These are phyloP conservation scores for Chaetomiaceae sp. DNA, from an alignment of 2,329 filamentous ascomycete species.

Conservation along the genomic window DNA sequence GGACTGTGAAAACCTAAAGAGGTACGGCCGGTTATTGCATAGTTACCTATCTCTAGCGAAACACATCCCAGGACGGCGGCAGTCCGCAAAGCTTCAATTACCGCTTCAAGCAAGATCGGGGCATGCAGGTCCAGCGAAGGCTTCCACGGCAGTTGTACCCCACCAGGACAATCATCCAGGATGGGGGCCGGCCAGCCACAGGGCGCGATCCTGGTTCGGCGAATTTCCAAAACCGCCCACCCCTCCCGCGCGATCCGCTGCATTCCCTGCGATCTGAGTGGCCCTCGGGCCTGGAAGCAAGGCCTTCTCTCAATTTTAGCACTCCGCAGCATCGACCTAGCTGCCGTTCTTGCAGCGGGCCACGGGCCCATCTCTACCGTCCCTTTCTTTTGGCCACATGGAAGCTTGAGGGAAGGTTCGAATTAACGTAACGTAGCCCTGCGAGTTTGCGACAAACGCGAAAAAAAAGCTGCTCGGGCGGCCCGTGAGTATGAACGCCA, in stretches of 20 bases:
- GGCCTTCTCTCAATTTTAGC: slow-evolving; percentile 12
- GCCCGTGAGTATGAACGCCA: slow-evolving; percentile 12
- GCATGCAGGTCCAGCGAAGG: slow-evolving; percentile 19
- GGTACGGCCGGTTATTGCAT: too few relatives aligned
- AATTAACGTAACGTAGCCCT: slow-evolving; percentile 21
- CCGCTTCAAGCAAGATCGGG: slow-evolving; percentile 16
- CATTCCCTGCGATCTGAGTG: slow-evolving; percentile 23
- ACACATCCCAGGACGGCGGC: too few relatives aligned
- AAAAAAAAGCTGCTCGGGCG: slow-evolving; percentile 16
- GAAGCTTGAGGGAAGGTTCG: slow-evolving; percentile 20
- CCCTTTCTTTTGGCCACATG: slow-evolving; percentile 28
- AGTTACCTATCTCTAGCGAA: too few relatives aligned
- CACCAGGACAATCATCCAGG: slow-evolving; percentile 8
- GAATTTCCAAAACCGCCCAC: slow-evolving; percentile 21
- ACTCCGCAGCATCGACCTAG: background rate
- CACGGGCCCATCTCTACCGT: slow-evolving; percentile 19
- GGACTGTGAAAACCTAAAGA: too few relatives aligned
- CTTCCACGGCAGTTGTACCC: slow-evolving; percentile 17
- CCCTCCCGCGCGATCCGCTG: slow-evolving; percentile 6
- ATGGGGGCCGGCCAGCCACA: background rate
- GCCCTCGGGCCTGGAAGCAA: slow-evolving; percentile 7
- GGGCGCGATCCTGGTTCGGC: slow-evolving; percentile 22
- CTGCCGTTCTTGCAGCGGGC: background rate
- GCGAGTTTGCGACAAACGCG: background rate
- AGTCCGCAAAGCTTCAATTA: background rate